Percentiles rank a stretch among this genome's conserved stretches.
Evolutionary conservation across 495 filamentous ascomycete genomes (phyloP).

Genomic region (Neurospora intermedia): DNA sequence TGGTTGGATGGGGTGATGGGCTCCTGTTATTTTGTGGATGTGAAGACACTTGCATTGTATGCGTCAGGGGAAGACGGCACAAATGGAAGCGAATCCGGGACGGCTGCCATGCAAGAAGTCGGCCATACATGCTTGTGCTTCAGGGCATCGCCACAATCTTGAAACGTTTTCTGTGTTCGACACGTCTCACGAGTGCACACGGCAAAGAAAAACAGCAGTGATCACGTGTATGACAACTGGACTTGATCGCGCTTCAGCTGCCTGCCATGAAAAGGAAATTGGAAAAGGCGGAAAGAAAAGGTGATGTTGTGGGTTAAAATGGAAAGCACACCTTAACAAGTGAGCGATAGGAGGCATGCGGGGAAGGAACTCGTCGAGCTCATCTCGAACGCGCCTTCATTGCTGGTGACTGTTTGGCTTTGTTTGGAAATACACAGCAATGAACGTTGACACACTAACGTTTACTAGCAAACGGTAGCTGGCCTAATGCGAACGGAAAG

Average conservation of each 20-base stretch:
- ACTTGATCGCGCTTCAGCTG: background rate
- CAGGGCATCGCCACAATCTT: background rate
- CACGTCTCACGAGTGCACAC: background rate
- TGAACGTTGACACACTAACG: background rate
- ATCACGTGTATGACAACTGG: background rate
- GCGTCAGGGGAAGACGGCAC: background rate
- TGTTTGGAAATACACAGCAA: background rate
- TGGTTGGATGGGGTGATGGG: background rate
- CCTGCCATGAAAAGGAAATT: background rate
- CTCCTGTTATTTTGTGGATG: background rate
- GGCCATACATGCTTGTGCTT: background rate
- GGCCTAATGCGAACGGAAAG: background rate
- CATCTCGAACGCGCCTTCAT: background rate
- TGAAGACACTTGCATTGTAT: background rate
- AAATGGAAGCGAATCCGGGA: background rate
- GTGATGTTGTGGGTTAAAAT: background rate
- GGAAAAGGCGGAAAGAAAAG: background rate
- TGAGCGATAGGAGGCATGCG: background rate
- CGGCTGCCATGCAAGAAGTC: background rate
- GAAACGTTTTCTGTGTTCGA: background rate
- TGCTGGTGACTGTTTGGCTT: background rate
- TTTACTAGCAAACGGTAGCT: background rate
- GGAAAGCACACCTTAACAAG: background rate
- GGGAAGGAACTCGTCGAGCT: background rate
- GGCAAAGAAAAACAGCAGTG: background rate